Percentiles rank a stretch among this genome's conserved stretches.
Conservation (phyloP, 108 stramenopile genomes). For the Cyclotella atomus region DNA sequence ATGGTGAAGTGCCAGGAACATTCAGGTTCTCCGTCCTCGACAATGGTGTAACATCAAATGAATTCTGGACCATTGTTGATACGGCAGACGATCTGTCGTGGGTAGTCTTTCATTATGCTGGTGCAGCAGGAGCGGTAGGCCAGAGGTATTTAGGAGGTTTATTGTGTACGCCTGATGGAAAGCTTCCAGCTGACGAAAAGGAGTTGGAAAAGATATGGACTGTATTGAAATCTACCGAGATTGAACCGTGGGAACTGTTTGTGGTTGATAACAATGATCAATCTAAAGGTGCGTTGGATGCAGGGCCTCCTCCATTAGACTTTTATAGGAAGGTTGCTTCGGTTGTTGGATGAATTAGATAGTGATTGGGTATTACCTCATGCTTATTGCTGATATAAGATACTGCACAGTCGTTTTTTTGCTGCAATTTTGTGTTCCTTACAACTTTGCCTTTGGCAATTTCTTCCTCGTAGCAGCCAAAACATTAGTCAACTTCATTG, state of each 20-base stretch:
- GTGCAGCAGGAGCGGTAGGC: constrained; percentile 91
- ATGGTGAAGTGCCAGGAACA: constrained; percentile 63
- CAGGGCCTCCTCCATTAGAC: constrained; percentile 79
- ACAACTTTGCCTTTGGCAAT: constrained; percentile 50
- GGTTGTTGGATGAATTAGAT: not conserved
- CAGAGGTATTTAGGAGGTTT: constrained; percentile 91
- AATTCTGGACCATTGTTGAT: constrained; percentile 93
- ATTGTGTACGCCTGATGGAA: constrained; percentile 90
- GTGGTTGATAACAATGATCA: constrained; percentile 63
- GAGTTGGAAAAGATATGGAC: constrained; percentile 56
- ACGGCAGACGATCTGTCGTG: constrained; percentile 92
- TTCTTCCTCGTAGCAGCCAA: constrained; percentile 77
- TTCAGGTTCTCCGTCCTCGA: constrained; percentile 85
- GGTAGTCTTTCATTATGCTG: constrained; percentile 93
- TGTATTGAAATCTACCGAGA: constrained; percentile 76
- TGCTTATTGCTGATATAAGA: too few species aligned
- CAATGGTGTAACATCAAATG: constrained; percentile 90
- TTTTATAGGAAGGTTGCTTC: constrained; percentile 66
- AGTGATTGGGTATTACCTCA: too few species aligned
- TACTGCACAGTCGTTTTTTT: too few species aligned
- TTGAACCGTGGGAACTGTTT: constrained; percentile 92
- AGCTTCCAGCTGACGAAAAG: constrained; percentile 54
- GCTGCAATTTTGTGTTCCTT: not conserved
- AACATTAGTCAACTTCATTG: constrained; percentile 80
- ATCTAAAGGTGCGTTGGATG: constrained; percentile 54